These are phyloP conservation scores for Geotrichum aggregatum DNA, from an alignment of 1,139 yeast species.

Conservation along the genomic window DNA sequence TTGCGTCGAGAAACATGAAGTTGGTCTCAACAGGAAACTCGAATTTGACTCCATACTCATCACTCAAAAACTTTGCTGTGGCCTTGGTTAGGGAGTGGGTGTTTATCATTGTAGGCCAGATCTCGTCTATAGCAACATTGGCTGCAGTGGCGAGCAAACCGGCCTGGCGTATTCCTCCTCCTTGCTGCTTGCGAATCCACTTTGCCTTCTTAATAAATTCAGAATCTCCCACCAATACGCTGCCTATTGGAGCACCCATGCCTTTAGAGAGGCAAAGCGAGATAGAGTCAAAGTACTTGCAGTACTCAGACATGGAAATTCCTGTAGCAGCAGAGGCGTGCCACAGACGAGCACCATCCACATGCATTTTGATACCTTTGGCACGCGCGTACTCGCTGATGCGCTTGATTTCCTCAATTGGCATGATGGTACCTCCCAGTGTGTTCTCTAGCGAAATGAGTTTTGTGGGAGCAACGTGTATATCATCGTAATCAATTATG, in stretches of 20 bases:
- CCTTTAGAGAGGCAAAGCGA: slow-evolving; percentile 88
- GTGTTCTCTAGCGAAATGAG: slow-evolving; percentile 86
- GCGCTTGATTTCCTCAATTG: slow-evolving; percentile 70
- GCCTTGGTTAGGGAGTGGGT: slow-evolving; percentile 70
- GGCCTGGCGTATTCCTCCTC: slow-evolving; percentile 91
- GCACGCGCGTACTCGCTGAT: slow-evolving; percentile 69
- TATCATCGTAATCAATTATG: slow-evolving; percentile 71
- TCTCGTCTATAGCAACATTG: slow-evolving; percentile 67
- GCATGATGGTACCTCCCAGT: slow-evolving; percentile 75
- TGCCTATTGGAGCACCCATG: slow-evolving; percentile 92
- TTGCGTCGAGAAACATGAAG: slow-evolving; percentile 74
- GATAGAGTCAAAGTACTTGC: slow-evolving; percentile 78
- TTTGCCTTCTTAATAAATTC: slow-evolving; percentile 66
- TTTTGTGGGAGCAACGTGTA: slow-evolving; percentile 85
- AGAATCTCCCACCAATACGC: slow-evolving; percentile 69
- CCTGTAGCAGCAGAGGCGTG: slow-evolving; percentile 79
- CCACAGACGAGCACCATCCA: slow-evolving; percentile 96
- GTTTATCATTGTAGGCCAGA: slow-evolving; percentile 54
- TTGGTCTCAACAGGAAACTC: slow-evolving; percentile 81
- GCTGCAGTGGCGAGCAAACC: slow-evolving; percentile 87
- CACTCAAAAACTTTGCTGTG: slow-evolving; percentile 56
- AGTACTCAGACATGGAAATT: slow-evolving; percentile 63
- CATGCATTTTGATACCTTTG: slow-evolving; percentile 64
- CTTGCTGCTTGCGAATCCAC: slow-evolving; percentile 88
- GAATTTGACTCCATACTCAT: slow-evolving; percentile 49